Evolutionary conservation across 352 stramenopile genomes (phyloP).

Genomic region (Globisporangium abappressorium): DNA sequence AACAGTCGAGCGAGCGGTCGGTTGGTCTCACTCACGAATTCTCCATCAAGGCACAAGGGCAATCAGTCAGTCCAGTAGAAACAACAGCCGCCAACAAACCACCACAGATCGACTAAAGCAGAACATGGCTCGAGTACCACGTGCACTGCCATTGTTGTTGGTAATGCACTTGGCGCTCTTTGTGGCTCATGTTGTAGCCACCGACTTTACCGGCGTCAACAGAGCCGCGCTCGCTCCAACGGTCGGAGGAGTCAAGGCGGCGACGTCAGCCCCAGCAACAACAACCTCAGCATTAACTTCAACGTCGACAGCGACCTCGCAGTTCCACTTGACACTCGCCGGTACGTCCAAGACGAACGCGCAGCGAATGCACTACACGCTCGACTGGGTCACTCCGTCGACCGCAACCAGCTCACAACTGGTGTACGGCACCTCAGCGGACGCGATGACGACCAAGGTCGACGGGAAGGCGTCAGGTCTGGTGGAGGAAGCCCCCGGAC

Average conservation of each 20-base stretch:
- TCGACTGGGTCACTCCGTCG: constrained; percentile 64
- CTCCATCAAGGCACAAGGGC: neutral
- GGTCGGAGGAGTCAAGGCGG: neutral
- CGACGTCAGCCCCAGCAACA: neutral
- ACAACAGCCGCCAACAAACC: no score
- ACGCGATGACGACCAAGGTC: constrained; percentile 31
- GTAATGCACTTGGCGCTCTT: constrained; percentile 7
- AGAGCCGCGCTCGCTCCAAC: neutral
- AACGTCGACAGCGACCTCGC: constrained; percentile 3
- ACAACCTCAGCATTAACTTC: neutral
- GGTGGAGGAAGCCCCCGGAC: constrained; percentile 43
- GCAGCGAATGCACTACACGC: constrained; percentile 46
- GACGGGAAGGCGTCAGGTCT: constrained; percentile 31
- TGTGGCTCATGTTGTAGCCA: neutral
- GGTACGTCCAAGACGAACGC: constrained; percentile 22
- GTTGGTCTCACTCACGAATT: neutral
- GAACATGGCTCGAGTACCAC: neutral
- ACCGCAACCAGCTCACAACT: constrained; percentile 34
- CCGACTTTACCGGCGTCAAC: constrained; percentile 6
- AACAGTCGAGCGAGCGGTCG: neutral
- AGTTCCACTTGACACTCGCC: constrained; percentile 73
- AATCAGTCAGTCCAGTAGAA: no score
- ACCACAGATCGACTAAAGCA: neutral
- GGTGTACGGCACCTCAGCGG: constrained; percentile 38
- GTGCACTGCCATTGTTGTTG: neutral